Evolutionary conservation across 345 rosid genomes (phyloP).

Genomic region (Citrus australasica): DNA sequence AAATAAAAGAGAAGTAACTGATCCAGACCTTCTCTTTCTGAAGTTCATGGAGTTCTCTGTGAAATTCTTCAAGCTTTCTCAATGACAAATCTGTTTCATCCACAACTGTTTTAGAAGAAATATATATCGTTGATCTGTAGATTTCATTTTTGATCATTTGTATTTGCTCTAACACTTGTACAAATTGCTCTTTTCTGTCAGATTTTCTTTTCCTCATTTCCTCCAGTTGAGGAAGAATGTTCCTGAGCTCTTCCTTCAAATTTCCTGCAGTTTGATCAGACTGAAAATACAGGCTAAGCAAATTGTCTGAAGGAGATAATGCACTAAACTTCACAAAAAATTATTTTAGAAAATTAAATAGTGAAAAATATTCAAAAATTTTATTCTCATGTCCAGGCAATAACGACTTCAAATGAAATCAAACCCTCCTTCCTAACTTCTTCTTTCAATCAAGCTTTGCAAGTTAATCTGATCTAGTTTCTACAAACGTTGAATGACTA

Average conservation of each 20-base stretch:
- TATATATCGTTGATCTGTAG: constrained; percentile 37
- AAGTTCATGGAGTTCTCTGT: constrained; percentile 55
- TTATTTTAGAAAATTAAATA: not conserved
- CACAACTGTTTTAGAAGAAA: constrained; percentile 24
- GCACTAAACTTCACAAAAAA: not conserved
- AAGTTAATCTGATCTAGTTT: not conserved
- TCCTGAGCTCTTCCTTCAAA: constrained; percentile 79
- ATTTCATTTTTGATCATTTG: constrained; percentile 54
- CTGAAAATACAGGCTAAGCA: constrained; percentile 32
- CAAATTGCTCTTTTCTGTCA: constrained; percentile 80
- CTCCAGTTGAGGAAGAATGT: constrained; percentile 75
- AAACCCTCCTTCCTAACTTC: not conserved
- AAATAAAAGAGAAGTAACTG: constrained; percentile 1
- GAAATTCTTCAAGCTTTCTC: constrained; percentile 75
- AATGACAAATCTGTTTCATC: constrained; percentile 78
- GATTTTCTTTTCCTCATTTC: constrained; percentile 77
- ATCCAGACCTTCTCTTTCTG: constrained; percentile 68
- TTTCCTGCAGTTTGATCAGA: constrained; percentile 69
- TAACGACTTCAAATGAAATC: not conserved
- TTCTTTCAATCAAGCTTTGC: not conserved
- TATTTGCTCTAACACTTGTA: constrained; percentile 56
- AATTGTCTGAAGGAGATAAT: not conserved
- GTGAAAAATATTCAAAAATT: not conserved
- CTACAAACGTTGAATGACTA: not conserved
- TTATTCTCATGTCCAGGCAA: not conserved